phyloP scores from a whole-genome alignment of 352 stramenopile species.

The Phytophthora fragariae region DNA sequence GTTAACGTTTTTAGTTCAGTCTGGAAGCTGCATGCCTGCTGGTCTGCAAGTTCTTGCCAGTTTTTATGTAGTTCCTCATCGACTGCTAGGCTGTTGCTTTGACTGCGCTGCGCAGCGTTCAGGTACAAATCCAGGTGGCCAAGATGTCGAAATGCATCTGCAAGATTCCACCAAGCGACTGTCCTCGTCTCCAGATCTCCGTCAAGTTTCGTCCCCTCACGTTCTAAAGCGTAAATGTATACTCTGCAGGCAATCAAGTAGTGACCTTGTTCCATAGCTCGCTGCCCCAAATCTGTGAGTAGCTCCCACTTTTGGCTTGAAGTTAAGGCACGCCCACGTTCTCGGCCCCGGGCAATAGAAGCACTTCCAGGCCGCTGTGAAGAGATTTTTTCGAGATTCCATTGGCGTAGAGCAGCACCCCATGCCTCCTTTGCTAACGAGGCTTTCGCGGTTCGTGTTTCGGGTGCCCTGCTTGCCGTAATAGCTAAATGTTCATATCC shows the following conservation, averaged over 20 bases:
- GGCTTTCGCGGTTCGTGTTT: conserved; percentile 7
- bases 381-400: conserved; percentile 46
- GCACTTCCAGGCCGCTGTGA: conserved; percentile 1
- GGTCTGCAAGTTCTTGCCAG: conserved; percentile 19
- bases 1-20: conserved; percentile 33
- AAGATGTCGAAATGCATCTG: conserved; percentile 70
- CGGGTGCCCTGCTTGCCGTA: background rate
- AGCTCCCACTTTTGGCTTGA: conserved; percentile 55
- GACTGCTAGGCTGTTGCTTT: background rate
- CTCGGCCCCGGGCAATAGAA: background rate
- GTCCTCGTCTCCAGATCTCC: conserved; percentile 21
- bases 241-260: conserved; percentile 59
- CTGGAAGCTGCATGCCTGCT: conserved; percentile 39
- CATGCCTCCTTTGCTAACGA: conserved; percentile 58
- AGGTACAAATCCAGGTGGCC: conserved; percentile 63
- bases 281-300: conserved; percentile 57
- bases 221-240: conserved; percentile 59
- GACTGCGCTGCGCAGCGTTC: conserved; percentile 40
- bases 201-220: background rate
- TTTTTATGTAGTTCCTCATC: conserved; percentile 5
- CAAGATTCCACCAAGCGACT: conserved; percentile 60
- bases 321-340: conserved; percentile 4
- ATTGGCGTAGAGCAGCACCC: conserved; percentile 60
- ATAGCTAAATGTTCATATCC: conserved; percentile 44
- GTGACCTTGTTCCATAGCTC: conserved; percentile 52